Evolutionary conservation across 345 rosid species (phyloP), one percentile per base, ranked within the genome.

Genomic region (Nasturtium officinale): DNA sequence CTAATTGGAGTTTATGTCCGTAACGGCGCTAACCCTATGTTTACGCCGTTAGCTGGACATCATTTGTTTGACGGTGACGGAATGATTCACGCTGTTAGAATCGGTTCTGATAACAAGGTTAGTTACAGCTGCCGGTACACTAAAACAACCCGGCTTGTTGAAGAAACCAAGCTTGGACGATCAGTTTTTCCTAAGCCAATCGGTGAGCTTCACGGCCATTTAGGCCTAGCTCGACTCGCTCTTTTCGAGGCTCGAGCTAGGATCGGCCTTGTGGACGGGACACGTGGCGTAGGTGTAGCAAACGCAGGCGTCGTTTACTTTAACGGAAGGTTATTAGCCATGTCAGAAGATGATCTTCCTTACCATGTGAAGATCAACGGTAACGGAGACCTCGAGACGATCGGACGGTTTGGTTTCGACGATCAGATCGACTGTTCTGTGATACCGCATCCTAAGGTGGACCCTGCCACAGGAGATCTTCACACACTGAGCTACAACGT

Each of bases 41-140:
- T 81, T 37, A 60, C 61, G 2, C 96, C 96, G 33, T 62, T 74
- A 13, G 86, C 81, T 6, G 90, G 94, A 16, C 86, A 88, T 79
- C 98, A 89, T 77, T 67, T 89, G 2, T 89, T 92, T 52, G 98
- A 89, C 42, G 95, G 96, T 37, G 96, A 92, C 67, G 98, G 95
- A 29, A 92, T 89, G 96, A 65, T 92, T 46, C 98, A 92, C 71
- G 96, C 96, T 7, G 85, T 92, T 26, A 79, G 61, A 3, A 76
- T 92, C 30, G 79, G 73, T 53, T 5, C 11, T 3, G 79, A 62
- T 12, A 82, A 79, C 60, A 35, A 52, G 13, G 94, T 89, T 40
- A 80, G 88, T 65, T 88, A 89, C 23, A 58, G 84, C 50, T 89
- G 94, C 53, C 81, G 92, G 66, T 88, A 78, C 80, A 89, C 94